Percentiles rank a stretch among this genome's conserved stretches.
phyloP scores from a whole-genome alignment of 2,329 filamentous ascomycete species.

The Ophiostoma quercus region DNA sequence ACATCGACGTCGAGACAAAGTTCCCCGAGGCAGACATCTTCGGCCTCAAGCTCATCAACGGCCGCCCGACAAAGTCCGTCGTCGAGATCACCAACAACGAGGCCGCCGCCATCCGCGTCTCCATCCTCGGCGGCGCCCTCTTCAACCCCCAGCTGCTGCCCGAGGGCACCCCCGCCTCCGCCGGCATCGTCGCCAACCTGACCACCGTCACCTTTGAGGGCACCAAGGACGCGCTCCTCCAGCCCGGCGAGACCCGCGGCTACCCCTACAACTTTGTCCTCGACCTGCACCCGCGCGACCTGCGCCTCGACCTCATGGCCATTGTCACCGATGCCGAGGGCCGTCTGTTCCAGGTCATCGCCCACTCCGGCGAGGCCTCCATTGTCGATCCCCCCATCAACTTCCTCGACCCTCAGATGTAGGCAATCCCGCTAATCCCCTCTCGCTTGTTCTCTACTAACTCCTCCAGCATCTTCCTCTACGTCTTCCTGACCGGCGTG shows the following conservation, averaged over 20 bases:
- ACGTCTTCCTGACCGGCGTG: slow-evolving; percentile 75
- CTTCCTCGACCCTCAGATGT: slow-evolving; percentile 45
- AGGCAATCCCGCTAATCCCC: slow-evolving; percentile 34
- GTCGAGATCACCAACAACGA: slow-evolving; percentile 84
- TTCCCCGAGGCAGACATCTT: slow-evolving; percentile 75
- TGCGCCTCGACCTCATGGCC: slow-evolving; percentile 70
- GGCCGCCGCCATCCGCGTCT: slow-evolving; percentile 64
- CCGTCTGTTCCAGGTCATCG: slow-evolving; percentile 67
- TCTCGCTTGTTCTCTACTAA: neutral
- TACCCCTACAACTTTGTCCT: slow-evolving; percentile 80
- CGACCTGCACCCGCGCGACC: slow-evolving; percentile 88
- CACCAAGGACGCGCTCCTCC: slow-evolving; percentile 54
- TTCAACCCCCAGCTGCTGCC: slow-evolving; percentile 51
- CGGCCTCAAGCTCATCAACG: slow-evolving; percentile 93
- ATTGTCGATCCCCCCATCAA: slow-evolving; percentile 52
- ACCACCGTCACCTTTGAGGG: slow-evolving; percentile 70
- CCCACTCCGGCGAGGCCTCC: slow-evolving; percentile 75
- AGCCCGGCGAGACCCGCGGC: slow-evolving; percentile 62
- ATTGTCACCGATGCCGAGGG: slow-evolving; percentile 62
- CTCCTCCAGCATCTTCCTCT: slow-evolving; percentile 81
- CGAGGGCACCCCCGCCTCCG: slow-evolving; percentile 43
- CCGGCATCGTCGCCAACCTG: slow-evolving; percentile 73
- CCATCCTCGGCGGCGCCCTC: slow-evolving; percentile 72
- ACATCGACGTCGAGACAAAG: slow-evolving; percentile 59
- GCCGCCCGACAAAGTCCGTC: slow-evolving; percentile 74